These are phyloP conservation scores for Thozetella sp. DNA, from an alignment of 495 filamentous ascomycete genomes.

Conservation along the genomic window DNA sequence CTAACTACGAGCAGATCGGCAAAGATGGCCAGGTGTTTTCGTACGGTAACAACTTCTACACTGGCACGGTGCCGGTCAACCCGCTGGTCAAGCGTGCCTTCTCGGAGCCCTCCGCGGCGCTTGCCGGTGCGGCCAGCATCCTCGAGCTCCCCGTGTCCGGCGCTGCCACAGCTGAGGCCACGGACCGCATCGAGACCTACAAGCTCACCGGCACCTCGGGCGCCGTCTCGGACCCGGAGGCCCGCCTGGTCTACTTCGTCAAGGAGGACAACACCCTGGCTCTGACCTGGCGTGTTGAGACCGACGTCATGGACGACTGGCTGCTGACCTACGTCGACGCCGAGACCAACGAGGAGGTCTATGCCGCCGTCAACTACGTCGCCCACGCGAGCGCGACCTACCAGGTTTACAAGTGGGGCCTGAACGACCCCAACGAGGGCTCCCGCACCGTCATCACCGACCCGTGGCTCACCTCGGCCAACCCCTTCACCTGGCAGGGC, in stretches of 20 bases:
- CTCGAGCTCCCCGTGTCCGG: constrained; percentile 35
- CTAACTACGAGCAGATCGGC: constrained; percentile 26
- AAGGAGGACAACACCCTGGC: constrained; percentile 37
- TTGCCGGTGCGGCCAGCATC: constrained; percentile 27
- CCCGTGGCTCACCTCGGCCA: constrained; percentile 34
- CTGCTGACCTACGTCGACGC: constrained; percentile 52
- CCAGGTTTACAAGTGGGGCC: constrained; percentile 45
- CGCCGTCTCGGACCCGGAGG: constrained; percentile 40
- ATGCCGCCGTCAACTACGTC: constrained; percentile 47
- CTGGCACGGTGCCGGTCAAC: constrained; percentile 31
- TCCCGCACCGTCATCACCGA: constrained; percentile 30
- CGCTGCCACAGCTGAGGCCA: constrained; percentile 30
- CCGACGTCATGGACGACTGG: constrained; percentile 50
- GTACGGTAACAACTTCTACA: constrained; percentile 42
- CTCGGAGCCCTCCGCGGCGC: constrained; percentile 32
- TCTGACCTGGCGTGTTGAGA: constrained; percentile 51
- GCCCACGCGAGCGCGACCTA: constrained; percentile 49
- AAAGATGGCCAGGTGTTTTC: constrained; percentile 41
- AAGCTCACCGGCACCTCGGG: constrained; percentile 37
- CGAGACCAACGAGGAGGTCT: constrained; percentile 31
- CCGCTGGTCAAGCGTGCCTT: constrained; percentile 32
- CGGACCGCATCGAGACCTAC: constrained; percentile 27
- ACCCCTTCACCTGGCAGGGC: constrained; percentile 44
- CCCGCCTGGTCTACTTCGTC: constrained; percentile 44
- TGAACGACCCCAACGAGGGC: constrained; percentile 48